Conservation (phyloP, 176 grass and related monocot species). For the Calamus simplicifolius region DNA sequence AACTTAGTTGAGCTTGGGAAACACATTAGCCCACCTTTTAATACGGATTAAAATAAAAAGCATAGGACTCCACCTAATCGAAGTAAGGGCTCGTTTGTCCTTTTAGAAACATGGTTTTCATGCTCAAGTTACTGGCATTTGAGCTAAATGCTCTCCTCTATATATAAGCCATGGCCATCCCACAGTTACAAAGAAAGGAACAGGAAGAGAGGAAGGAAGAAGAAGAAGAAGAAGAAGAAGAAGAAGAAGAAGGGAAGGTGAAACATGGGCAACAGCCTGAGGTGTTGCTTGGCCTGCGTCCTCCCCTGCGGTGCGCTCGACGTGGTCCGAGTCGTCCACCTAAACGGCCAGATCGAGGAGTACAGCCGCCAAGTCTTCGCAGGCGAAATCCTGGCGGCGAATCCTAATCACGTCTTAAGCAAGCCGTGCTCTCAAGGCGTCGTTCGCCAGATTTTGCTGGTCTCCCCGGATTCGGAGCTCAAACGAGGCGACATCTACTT, state of each 20-base stretch:
- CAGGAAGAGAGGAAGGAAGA: slow-evolving; percentile 14
- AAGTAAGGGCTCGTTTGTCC: slow-evolving; percentile 13
- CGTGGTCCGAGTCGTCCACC: slow-evolving; percentile 67
- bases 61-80: slow-evolving; percentile 24
- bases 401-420: slow-evolving; percentile 76
- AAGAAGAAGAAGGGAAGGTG: neutral
- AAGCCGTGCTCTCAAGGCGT: slow-evolving; percentile 64
- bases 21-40: slow-evolving; percentile 40
- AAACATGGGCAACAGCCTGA: slow-evolving; percentile 80
- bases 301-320: slow-evolving; percentile 92
- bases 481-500: slow-evolving; percentile 73
- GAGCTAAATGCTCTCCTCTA: slow-evolving; percentile 1
- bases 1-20: slow-evolving; percentile 32
- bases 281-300: slow-evolving; percentile 72
- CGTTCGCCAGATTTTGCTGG: slow-evolving; percentile 39
- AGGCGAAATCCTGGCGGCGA: slow-evolving; percentile 52
- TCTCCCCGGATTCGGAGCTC: slow-evolving; percentile 59
- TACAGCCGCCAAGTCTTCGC: slow-evolving; percentile 54
- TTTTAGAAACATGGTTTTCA: neutral
- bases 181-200: slow-evolving; percentile 11
- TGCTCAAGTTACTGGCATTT: slow-evolving; percentile 12
- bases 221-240: neutral
- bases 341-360: slow-evolving; percentile 73
- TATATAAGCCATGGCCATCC: slow-evolving; percentile 15
- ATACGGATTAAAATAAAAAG: slow-evolving; percentile 36